These are phyloP conservation scores for Gleditsia sinensis DNA, from an alignment of 306 rosid species.

Conservation along the genomic window DNA sequence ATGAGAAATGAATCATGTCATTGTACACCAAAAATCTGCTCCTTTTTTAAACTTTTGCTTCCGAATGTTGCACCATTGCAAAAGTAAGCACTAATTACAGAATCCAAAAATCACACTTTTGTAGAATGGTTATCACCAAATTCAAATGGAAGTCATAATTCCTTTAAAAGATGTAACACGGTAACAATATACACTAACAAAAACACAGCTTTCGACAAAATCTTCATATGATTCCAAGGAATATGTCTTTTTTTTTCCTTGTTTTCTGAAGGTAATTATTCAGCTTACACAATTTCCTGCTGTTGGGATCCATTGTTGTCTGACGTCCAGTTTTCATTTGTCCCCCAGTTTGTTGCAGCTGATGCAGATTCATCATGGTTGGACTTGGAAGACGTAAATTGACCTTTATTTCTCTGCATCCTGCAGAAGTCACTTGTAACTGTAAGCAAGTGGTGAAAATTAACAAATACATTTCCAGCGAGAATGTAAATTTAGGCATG, in stretches of 20 bases:
- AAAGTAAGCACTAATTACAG: not conserved
- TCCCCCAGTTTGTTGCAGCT: constrained; percentile 53
- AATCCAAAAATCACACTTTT: not conserved
- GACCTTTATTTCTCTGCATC: constrained; percentile 83
- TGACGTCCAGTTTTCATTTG: constrained; percentile 48
- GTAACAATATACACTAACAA: not conserved
- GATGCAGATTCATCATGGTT: constrained; percentile 63
- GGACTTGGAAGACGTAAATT: constrained; percentile 73
- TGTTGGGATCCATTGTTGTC: constrained; percentile 68
- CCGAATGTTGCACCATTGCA: not conserved
- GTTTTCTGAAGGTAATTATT: constrained; percentile 21
- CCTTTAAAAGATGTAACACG: not conserved
- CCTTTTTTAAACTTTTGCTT: not conserved
- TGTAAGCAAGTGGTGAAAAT: constrained; percentile 24
- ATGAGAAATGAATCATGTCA: not conserved
- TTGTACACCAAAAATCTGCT: not conserved
- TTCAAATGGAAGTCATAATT: not conserved
- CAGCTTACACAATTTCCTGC: constrained; percentile 70
- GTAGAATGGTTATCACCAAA: not conserved
- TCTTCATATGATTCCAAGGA: not conserved
- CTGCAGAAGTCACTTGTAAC: constrained; percentile 39
- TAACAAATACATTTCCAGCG: constrained; percentile 15
- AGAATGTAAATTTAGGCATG: constrained; percentile 18
- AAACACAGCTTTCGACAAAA: not conserved
- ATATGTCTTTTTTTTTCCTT: not conserved